Evolutionary conservation across 148 eudicot genomes (phyloP).

Genomic region (Gaultheria prostrata): DNA sequence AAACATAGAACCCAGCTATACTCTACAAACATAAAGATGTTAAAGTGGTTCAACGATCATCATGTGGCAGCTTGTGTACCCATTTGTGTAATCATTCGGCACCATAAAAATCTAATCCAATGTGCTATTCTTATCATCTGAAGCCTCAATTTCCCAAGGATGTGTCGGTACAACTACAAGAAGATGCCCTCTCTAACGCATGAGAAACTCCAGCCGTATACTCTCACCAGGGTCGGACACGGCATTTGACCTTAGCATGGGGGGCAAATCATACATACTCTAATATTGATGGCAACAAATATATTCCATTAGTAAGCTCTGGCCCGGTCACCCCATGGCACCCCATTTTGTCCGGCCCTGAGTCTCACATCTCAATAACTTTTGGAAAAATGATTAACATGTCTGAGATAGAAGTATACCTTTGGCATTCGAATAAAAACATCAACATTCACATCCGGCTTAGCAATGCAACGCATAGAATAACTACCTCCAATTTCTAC

Average conservation of each 20-base stretch:
- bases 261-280: no score
- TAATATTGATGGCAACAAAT: no score
- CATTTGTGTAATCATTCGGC: not conserved
- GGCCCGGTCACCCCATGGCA: no score
- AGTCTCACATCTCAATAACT: not conserved
- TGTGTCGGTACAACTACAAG: not conserved
- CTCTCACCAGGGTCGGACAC: no score
- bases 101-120: not conserved
- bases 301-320: no score
- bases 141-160: not conserved
- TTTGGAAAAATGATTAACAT: not conserved
- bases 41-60: not conserved
- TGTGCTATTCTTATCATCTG: not conserved
- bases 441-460: constrained; percentile 73
- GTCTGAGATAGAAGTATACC: constrained; percentile 36
- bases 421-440: constrained; percentile 77
- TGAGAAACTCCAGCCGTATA: not conserved
- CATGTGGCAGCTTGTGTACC: not conserved
- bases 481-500: constrained; percentile 81
- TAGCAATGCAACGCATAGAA: constrained; percentile 55
- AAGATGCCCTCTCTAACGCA: not conserved
- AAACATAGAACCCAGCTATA: not conserved
- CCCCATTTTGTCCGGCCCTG: no score
- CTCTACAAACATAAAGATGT: not conserved
- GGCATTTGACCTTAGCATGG: no score